Evolutionary conservation across 257 asterid genomes (phyloP).

Genomic region (Catharanthus roseus): DNA sequence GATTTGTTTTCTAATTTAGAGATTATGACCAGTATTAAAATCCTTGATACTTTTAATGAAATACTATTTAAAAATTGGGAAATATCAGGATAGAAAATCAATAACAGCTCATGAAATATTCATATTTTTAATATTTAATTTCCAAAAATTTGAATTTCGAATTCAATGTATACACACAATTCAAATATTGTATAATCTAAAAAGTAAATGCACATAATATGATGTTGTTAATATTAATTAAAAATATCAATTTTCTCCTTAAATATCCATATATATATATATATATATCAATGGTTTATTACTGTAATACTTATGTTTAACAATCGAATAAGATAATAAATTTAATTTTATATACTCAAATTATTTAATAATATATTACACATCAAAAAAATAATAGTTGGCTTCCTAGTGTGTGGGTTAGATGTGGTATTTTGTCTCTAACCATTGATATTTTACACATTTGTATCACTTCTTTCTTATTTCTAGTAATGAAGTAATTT

Average conservation of each 20-base stretch:
- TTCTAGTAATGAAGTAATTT: too few species aligned
- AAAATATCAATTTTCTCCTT: background rate
- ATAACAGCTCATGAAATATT: background rate
- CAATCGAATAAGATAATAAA: background rate
- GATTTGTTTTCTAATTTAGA: constrained; percentile 8
- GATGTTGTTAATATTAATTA: background rate
- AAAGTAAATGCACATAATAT: background rate
- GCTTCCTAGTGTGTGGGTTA: too few species aligned
- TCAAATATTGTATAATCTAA: background rate
- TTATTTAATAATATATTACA: too few species aligned
- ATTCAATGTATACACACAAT: background rate
- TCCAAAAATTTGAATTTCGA: background rate
- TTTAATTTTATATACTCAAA: background rate
- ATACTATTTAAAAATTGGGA: background rate
- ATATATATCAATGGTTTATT: too few species aligned
- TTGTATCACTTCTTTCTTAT: too few species aligned
- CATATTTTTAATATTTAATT: background rate
- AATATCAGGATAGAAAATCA: background rate
- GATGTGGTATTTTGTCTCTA: too few species aligned
- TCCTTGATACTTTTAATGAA: constrained; percentile 7
- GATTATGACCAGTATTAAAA: background rate
- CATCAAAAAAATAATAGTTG: too few species aligned
- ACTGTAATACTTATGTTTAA: background rate
- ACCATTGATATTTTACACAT: too few species aligned
- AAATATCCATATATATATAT: background rate